Percentiles rank a stretch among this genome's conserved stretches.
phyloP scores from a whole-genome alignment of 208 protist genomes.

The Eutreptiella sp. region DNA sequence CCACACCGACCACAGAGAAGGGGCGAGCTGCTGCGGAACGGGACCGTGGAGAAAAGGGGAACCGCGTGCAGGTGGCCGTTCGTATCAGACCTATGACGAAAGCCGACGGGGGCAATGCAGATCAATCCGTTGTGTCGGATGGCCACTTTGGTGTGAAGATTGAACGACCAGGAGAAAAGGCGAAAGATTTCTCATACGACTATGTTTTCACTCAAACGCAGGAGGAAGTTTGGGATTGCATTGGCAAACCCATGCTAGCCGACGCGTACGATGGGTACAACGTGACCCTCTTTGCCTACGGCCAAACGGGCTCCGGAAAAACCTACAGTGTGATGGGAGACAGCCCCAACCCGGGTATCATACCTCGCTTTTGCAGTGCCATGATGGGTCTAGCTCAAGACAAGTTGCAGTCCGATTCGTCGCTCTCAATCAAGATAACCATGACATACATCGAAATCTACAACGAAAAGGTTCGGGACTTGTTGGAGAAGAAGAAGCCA shows the following conservation, averaged over 20 bases:
- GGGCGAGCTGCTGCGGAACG: too few relatives aligned
- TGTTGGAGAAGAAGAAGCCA: slow-evolving; percentile 40
- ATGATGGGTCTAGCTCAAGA: slow-evolving; percentile 47
- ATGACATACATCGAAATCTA: slow-evolving; percentile 49
- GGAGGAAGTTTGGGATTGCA: slow-evolving; percentile 15
- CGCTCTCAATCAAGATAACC: slow-evolving; percentile 31
- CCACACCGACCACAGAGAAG: too few relatives aligned
- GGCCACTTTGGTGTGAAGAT: too few relatives aligned
- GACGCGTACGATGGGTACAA: slow-evolving; percentile 39
- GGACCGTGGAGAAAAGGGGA: too few relatives aligned
- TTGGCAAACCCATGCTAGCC: slow-evolving; percentile 6
- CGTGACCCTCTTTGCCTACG: slow-evolving; percentile 36
- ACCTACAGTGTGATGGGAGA: too few relatives aligned
- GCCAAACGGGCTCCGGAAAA: slow-evolving; percentile 41
- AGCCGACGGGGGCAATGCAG: too few relatives aligned
- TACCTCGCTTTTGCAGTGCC: slow-evolving; percentile 39
- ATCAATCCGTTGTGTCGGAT: slow-evolving; percentile 1
- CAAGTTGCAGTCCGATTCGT: slow-evolving; percentile 39
- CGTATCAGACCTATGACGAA: slow-evolving; percentile 6
- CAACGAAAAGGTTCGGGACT: slow-evolving; percentile 50
- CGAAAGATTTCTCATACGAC: slow-evolving; percentile 13
- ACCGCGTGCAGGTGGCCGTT: slow-evolving; percentile 13
- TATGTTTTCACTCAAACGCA: slow-evolving; percentile 26
- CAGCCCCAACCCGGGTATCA: too few relatives aligned
- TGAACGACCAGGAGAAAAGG: background rate